phyloP scores from a whole-genome alignment of 257 asterid species.

The Euphrasia confusa region DNA sequence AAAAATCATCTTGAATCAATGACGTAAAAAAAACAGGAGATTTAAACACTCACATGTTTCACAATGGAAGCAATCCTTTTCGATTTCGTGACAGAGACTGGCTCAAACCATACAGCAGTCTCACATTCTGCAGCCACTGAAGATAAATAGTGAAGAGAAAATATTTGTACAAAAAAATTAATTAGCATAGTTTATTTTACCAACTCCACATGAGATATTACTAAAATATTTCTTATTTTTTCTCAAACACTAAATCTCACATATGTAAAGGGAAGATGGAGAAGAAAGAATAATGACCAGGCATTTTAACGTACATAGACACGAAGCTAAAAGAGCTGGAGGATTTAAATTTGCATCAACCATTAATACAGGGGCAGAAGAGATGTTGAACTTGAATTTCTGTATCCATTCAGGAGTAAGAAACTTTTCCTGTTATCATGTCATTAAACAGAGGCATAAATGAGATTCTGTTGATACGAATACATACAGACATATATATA shows the following conservation, averaged over 20 bases:
- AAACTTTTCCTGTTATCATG: conserved; percentile 64
- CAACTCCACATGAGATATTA: background rate
- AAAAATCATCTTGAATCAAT: background rate
- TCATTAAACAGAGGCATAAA: conserved; percentile 16
- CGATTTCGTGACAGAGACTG: conserved; percentile 88
- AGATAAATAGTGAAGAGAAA: background rate
- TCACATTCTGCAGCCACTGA: conserved; percentile 74
- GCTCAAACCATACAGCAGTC: conserved; percentile 89
- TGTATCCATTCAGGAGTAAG: conserved; percentile 76
- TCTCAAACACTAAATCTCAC: background rate
- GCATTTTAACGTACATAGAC: conserved; percentile 44
- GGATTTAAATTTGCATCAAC: conserved; percentile 85
- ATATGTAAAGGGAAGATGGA: conserved; percentile 1
- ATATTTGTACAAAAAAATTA: background rate
- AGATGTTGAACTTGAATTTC: conserved; percentile 50
- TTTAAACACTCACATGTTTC: conserved; percentile 56
- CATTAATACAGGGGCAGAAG: conserved; percentile 66
- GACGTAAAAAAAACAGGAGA: conserved; percentile 1
- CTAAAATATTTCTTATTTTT: background rate
- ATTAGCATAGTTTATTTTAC: background rate
- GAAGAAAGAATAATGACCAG: background rate
- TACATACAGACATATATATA: background rate
- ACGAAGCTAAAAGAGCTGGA: conserved; percentile 60
- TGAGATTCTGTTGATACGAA: conserved; percentile 13
- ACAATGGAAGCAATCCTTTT: conserved; percentile 66